Evolutionary conservation across 2,329 filamentous ascomycete species (phyloP).

Genomic region (Sclerotinia nivalis): DNA sequence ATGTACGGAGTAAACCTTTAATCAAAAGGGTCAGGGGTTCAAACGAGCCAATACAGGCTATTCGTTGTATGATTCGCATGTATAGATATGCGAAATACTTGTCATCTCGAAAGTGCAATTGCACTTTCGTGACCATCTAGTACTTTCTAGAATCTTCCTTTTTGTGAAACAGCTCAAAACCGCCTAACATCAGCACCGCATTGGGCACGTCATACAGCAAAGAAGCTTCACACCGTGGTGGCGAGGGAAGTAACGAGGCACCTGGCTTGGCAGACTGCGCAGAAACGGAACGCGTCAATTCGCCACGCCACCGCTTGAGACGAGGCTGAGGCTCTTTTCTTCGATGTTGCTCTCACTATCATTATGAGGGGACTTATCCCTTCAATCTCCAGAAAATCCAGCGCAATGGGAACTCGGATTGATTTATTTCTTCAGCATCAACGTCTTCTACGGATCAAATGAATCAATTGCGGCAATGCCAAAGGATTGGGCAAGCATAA

Average conservation of each 20-base stretch:
- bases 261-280: constrained; percentile 13
- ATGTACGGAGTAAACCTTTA: neutral
- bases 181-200: neutral
- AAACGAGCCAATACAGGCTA: neutral
- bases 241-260: constrained; percentile 1
- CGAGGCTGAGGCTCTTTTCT: constrained; percentile 8
- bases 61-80: neutral
- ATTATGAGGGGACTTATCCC: neutral
- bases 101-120: constrained; percentile 16
- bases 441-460: constrained; percentile 7
- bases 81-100: neutral
- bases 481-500: constrained; percentile 29
- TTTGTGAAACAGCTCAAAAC: neutral
- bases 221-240: constrained; percentile 4
- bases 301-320: constrained; percentile 16
- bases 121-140: constrained; percentile 5
- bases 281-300: constrained; percentile 18
- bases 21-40: neutral
- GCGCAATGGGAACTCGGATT: constrained; percentile 14
- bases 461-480: constrained; percentile 24
- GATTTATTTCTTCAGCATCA: neutral
- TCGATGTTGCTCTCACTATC: neutral
- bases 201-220: neutral
- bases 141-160: constrained; percentile 5
- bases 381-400: neutral